Conservation (phyloP, 768 basidiomycete genomes). For the Agaricus bisporus region DNA sequence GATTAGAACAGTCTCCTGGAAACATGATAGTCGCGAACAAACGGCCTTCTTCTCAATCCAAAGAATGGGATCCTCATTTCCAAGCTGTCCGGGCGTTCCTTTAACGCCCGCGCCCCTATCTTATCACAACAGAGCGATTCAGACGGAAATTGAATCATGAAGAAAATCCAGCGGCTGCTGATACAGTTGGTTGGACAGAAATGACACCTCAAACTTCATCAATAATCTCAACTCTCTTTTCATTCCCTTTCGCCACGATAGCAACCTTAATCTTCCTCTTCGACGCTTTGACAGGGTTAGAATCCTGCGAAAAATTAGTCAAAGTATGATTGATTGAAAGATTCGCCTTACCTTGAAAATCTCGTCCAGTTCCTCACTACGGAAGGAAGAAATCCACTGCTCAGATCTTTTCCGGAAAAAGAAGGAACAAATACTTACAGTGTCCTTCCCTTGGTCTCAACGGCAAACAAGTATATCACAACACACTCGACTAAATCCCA, state of each 20-base stretch:
- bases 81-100: no score
- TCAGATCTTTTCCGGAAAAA: neutral
- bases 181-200: neutral
- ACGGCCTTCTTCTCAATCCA: no score
- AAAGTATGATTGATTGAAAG: neutral
- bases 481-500: slow-evolving; percentile 35
- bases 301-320: slow-evolving; percentile 20
- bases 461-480: slow-evolving; percentile 32
- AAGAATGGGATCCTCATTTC: no score
- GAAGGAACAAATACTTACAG: slow-evolving; percentile 22
- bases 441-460: slow-evolving; percentile 37
- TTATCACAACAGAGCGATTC: no score
- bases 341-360: slow-evolving; percentile 27
- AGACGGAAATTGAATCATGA: no score
- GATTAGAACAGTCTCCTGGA: no score
- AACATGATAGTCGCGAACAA: no score
- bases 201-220: slow-evolving; percentile 4
- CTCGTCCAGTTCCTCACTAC: slow-evolving; percentile 36
- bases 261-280: slow-evolving; percentile 33
- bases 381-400: neutral
- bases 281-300: slow-evolving; percentile 34
- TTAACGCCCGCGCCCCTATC: no score
- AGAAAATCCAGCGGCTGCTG: no score
- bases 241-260: slow-evolving; percentile 28
- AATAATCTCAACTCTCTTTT: slow-evolving; percentile 11